These are phyloP conservation scores for Elongisporangium senticosum DNA, from an alignment of 352 stramenopile genomes.

Conservation along the genomic window DNA sequence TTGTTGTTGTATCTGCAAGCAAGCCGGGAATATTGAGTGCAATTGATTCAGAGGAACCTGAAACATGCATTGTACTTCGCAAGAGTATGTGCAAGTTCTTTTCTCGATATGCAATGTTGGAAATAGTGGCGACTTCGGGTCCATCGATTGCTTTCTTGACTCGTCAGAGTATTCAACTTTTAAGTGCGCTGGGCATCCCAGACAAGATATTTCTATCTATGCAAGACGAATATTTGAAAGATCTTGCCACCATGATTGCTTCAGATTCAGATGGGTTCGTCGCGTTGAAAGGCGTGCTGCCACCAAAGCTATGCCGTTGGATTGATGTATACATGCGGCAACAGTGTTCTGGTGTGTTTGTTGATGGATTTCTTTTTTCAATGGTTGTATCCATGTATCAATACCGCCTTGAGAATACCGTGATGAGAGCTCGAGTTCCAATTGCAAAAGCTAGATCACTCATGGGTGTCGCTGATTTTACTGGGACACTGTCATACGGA, in stretches of 20 bases:
- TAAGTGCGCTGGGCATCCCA: slow-evolving; percentile 53
- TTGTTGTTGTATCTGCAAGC: slow-evolving; percentile 49
- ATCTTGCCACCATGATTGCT: slow-evolving; percentile 46
- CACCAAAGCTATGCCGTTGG: slow-evolving; percentile 20
- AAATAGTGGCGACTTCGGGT: slow-evolving; percentile 52
- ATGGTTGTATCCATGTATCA: slow-evolving; percentile 55
- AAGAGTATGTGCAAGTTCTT: slow-evolving; percentile 74
- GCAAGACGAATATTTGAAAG: slow-evolving; percentile 62
- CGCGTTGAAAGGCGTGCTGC: slow-evolving; percentile 39
- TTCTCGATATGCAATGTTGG: slow-evolving; percentile 54
- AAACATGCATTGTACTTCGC: slow-evolving; percentile 26
- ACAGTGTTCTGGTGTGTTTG: slow-evolving; percentile 30
- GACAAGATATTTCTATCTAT: slow-evolving; percentile 62
- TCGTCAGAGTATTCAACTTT: slow-evolving; percentile 68
- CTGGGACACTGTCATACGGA: slow-evolving; percentile 51
- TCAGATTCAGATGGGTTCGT: slow-evolving; percentile 42
- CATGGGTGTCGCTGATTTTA: slow-evolving; percentile 84
- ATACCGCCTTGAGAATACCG: slow-evolving; percentile 64
- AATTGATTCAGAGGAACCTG: too few relatives aligned
- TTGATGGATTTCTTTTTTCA: slow-evolving; percentile 42
- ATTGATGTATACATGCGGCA: slow-evolving; percentile 35
- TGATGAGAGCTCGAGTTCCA: slow-evolving; percentile 67
- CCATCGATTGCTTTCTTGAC: slow-evolving; percentile 64
- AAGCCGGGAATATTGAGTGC: too few relatives aligned
- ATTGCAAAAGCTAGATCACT: slow-evolving; percentile 59